phyloP scores from a whole-genome alignment of 495 filamentous ascomycete species.

The Podospora australis region DNA sequence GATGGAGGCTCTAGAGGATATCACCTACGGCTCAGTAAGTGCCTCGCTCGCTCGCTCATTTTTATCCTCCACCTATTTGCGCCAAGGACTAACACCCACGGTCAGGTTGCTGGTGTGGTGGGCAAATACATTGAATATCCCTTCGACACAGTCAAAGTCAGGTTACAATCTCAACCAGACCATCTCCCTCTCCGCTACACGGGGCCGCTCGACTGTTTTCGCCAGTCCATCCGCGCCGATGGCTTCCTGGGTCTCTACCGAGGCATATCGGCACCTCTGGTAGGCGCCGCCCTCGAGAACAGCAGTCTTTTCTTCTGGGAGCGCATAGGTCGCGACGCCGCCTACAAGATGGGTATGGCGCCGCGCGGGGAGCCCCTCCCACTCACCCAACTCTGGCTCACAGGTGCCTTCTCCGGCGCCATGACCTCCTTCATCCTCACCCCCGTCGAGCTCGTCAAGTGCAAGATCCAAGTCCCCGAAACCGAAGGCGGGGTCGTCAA shows the following conservation, averaged over 20 bases:
- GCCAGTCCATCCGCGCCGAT: conserved; percentile 67
- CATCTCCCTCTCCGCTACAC: conserved; percentile 73
- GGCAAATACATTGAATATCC: conserved; percentile 97
- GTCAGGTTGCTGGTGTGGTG: conserved; percentile 74
- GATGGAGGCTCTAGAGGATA: conserved; percentile 69
- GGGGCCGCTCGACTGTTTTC: conserved; percentile 90
- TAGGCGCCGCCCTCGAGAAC: conserved; percentile 90
- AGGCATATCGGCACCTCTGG: conserved; percentile 84
- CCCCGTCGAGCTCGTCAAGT: conserved; percentile 95
- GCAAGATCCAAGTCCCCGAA: conserved; percentile 83
- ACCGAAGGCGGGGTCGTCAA: conserved; percentile 19
- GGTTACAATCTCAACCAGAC: conserved; percentile 75
- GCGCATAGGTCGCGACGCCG: conserved; percentile 50
- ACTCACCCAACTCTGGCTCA: conserved; percentile 63
- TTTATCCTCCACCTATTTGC: conserved; percentile 3
- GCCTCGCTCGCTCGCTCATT: background rate
- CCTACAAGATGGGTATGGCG: conserved; percentile 51
- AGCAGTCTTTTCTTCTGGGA: conserved; percentile 91
- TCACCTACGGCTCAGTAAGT: conserved; percentile 77
- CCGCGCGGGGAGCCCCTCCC: conserved; percentile 52
- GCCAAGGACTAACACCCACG: conserved; percentile 17
- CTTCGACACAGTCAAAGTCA: conserved; percentile 94
- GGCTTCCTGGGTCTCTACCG: conserved; percentile 82
- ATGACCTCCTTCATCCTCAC: conserved; percentile 87
- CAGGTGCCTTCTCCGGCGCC: conserved; percentile 80